A percentile compares a stretch with the other conserved stretches of the same genome.
These are phyloP conservation scores for Aspergillus japonicus DNA, from an alignment of 2,329 filamentous ascomycete species.

Conservation along the genomic window DNA sequence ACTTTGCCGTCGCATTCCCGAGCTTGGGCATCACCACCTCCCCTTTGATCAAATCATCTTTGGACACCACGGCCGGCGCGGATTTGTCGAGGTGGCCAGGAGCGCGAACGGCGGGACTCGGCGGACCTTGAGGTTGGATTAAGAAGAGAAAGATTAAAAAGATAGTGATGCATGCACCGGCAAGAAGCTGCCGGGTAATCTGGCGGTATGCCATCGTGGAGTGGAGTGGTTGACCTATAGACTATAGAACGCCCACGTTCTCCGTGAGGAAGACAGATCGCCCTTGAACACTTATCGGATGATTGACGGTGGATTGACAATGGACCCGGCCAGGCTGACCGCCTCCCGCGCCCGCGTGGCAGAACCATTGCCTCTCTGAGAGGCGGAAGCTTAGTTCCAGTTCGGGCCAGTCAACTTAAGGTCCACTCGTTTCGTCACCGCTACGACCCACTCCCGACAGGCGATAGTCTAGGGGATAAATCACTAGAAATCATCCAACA, in stretches of 20 bases:
- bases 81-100: slow-evolving; percentile 41
- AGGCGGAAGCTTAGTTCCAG: too few relatives aligned
- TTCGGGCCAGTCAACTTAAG: too few relatives aligned
- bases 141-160: slow-evolving; percentile 41
- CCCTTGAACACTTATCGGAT: too few relatives aligned
- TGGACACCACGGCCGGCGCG: slow-evolving; percentile 23
- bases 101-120: slow-evolving; percentile 40
- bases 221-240: not conserved
- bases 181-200: slow-evolving; percentile 32
- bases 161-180: slow-evolving; percentile 32
- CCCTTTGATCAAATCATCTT: slow-evolving; percentile 43
- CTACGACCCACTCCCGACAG: too few relatives aligned
- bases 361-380: too few relatives aligned
- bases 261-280: too few relatives aligned
- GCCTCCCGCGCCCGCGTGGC: too few relatives aligned
- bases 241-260: not conserved
- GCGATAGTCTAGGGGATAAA: too few relatives aligned
- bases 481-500: too few relatives aligned
- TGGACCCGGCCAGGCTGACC: too few relatives aligned
- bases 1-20: slow-evolving; percentile 52
- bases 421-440: too few relatives aligned
- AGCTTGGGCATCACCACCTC: slow-evolving; percentile 48
- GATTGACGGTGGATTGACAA: too few relatives aligned
- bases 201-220: slow-evolving; percentile 37
- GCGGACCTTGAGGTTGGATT: slow-evolving; percentile 37